Evolutionary conservation across 805 yeast species (phyloP).

Genomic region (Saccharomycopsis amapae): DNA sequence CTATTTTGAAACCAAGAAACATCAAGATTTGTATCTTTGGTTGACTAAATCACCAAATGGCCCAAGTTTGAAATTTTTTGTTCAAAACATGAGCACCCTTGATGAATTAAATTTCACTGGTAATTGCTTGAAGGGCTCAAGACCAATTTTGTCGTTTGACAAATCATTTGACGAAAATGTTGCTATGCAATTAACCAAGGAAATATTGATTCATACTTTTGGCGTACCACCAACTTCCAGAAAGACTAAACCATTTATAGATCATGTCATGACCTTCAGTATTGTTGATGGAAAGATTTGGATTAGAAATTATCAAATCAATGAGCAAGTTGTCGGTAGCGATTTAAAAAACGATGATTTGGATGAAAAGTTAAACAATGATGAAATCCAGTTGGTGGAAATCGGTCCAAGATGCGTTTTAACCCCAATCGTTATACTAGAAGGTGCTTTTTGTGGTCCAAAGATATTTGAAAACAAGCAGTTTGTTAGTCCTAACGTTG

Average conservation of each 20-base stretch:
- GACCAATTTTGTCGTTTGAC: slow-evolving; percentile 91
- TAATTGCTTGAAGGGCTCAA: slow-evolving; percentile 88
- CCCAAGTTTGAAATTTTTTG: slow-evolving; percentile 88
- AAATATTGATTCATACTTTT: slow-evolving; percentile 70
- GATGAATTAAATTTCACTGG: slow-evolving; percentile 96
- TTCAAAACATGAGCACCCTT: slow-evolving; percentile 92
- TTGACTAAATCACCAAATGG: slow-evolving; percentile 96
- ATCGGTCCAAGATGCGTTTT: slow-evolving; percentile 95
- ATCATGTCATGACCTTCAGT: slow-evolving; percentile 89
- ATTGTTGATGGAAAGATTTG: slow-evolving; percentile 91
- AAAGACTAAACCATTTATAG: slow-evolving; percentile 88
- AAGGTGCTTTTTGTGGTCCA: slow-evolving; percentile 97
- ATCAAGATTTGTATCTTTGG: slow-evolving; percentile 92
- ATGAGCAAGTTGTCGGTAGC: slow-evolving; percentile 46
- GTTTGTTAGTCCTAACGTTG: slow-evolving; percentile 92
- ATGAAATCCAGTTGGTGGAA: slow-evolving; percentile 76
- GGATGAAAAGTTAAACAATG: slow-evolving; percentile 32
- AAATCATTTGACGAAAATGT: slow-evolving; percentile 62
- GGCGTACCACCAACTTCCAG: slow-evolving; percentile 96
- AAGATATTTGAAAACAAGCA: slow-evolving; percentile 95
- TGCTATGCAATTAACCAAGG: slow-evolving; percentile 65
- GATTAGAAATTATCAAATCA: slow-evolving; percentile 91
- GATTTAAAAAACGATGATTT: slow-evolving; percentile 45
- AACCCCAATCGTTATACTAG: slow-evolving; percentile 83
- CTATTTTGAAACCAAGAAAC: slow-evolving; percentile 94